Evolutionary conservation across 495 filamentous ascomycete species (phyloP), one percentile per base, ranked within the genome.

Genomic region (Oidiodendron maius): DNA sequence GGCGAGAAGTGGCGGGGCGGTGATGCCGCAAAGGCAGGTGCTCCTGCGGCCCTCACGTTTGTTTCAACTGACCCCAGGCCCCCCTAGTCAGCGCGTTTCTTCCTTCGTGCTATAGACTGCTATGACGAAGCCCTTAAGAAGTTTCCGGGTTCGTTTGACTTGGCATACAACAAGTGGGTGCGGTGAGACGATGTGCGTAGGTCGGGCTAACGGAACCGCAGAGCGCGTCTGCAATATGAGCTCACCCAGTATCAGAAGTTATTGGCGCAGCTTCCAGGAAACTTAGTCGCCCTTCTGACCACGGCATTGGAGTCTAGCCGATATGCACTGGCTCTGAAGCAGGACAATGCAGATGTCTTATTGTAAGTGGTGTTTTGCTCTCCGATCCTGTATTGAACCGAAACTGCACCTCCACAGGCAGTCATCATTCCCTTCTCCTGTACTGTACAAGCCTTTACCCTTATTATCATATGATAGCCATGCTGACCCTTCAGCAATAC

Each of bases 1-100:
- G 83, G 81, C 18, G 82, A 82, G 60, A 87, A 87, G 74, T 86
- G 82, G 83, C 70, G 82, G 12, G 83, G 78, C 26, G 82, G 82
- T 23, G 83, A 87, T 62, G 75, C 80, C 12, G 78, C 69, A 41
- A 87, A 87, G 40, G 55, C 51, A 44, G 40, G 42, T 42, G 17
- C 13, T 37, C 22, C 9, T 12, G 21, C 17, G 3, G 10, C 2
- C 28, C 9, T 15, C 23, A 3, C 8, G 17, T 35, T 11, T 47
- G 13, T 4, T 6, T 9, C 35, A 6, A 15, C 12, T 38, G 35
- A n/a, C 35, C 12, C 6, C 17, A 4, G 8, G 25, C 25, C n/a
- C n/a, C 1, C 32, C 10, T 25, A 60, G 59, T 78, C 83, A 0
- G 70, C 77, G 54, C 72, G 83, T 32, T 85, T 84, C 61, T 86